A percentile compares a stretch with the other conserved stretches of the same genome.
These are phyloP conservation scores for Rhodotorula toruloides DNA, from an alignment of 768 basidiomycete species.

Conservation along the genomic window DNA sequence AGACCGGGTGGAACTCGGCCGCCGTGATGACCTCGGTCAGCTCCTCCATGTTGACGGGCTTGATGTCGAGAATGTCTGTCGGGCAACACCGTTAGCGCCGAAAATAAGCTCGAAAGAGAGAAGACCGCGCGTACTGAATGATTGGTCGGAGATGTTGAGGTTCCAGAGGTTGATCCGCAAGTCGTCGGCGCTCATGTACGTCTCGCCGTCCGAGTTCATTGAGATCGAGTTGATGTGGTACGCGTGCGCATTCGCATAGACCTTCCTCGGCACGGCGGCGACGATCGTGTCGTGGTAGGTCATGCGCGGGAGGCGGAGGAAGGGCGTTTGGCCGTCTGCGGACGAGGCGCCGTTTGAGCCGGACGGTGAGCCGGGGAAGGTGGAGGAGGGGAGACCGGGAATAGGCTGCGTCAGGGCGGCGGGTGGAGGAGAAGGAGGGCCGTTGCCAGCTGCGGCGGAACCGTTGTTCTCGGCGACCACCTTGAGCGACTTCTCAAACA, in stretches of 20 bases:
- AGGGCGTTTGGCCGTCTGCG: slow-evolving; percentile 39
- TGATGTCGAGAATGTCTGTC: slow-evolving; percentile 98
- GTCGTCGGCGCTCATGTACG: slow-evolving; percentile 98
- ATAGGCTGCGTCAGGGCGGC: slow-evolving; percentile 50
- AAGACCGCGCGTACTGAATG: slow-evolving; percentile 74
- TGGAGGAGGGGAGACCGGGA: slow-evolving; percentile 26
- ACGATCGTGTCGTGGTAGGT: slow-evolving; percentile 94
- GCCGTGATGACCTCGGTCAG: slow-evolving; percentile 99
- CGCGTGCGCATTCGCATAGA: slow-evolving; percentile 97
- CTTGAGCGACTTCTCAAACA: slow-evolving; percentile 95
- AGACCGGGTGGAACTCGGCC: slow-evolving; percentile 93
- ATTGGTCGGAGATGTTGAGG: slow-evolving; percentile 94
- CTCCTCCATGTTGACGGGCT: slow-evolving; percentile 99
- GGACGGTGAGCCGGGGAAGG: background rate
- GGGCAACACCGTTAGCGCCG: background rate
- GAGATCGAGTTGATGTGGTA: slow-evolving; percentile 99
- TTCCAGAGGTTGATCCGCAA: slow-evolving; percentile 97
- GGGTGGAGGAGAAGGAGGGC: slow-evolving; percentile 57
- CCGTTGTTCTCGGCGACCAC: slow-evolving; percentile 97
- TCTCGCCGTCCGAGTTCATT: slow-evolving; percentile 98
- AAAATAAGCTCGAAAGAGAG: background rate
- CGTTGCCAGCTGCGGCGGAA: slow-evolving; percentile 45
- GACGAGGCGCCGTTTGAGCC: slow-evolving; percentile 10
- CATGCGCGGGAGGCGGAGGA: slow-evolving; percentile 81
- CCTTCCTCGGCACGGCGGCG: slow-evolving; percentile 95